Base-by-base conservation (phyloP, 192 early-diverging fungal species). In the Backusella morwellensis region DNA sequence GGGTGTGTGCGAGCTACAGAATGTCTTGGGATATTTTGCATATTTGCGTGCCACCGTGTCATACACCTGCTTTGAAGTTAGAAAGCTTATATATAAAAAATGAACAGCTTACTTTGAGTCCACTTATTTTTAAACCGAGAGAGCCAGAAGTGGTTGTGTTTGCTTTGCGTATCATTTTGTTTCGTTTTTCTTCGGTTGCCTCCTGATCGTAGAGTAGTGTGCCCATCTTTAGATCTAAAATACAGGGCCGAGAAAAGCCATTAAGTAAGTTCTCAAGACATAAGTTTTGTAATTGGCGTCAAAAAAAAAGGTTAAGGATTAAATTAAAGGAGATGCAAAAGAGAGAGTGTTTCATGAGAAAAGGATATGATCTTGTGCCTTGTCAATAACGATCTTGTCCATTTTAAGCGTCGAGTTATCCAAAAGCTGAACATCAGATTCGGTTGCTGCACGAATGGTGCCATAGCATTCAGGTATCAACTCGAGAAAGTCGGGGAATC, bases 201-300 rank as follows among this genome's bases (percentile, higher is more conserved):
- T 93, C 86, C 34, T 89, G 85, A 56, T 92, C 95, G 78, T 91
- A 92, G 38, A 97, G 80, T 63, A 89, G 87, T 3, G 87, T 88
- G 7, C 97, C 97, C 47, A 99, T 77, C 81, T 99, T 99, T 32
- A 97, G 63, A 82, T 99, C 97, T 52, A 95, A 80, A 12, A 97
- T 83, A 75, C 94, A 97, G 1, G 96, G 91, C 41, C 89, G 82
- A 12, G 75, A 84, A 76, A 95, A 95, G 12, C 87, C 86, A 67
- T 80, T 74, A 4, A 93, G 73, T 42, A 97, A 63, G 70, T 98
- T 96, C 76, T 97, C 93, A 70, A 97, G 78, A 75, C 92, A 92
- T 17, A 96, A 77, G 68, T 85, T 86, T 35, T 85, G 86, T 74
- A 74, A 67, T 11, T 7, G 38, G 38, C 3, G 35, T 76, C 54